Percentiles rank a stretch among this genome's conserved stretches.
Conservation (phyloP, 257 asterid genomes). For the Gardenia jasminoides region DNA sequence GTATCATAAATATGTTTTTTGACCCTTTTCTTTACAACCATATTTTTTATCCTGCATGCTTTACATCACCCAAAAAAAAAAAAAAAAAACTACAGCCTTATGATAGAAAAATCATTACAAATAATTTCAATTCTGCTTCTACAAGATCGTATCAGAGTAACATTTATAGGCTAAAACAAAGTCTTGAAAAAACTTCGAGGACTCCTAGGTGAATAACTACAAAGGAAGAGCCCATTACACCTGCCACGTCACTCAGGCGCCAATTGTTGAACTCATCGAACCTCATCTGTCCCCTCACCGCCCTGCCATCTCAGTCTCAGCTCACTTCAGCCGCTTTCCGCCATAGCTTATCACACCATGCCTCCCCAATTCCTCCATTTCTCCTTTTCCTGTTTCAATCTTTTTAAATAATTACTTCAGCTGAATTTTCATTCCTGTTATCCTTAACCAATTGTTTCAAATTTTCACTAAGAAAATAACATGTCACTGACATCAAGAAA, state of each 20-base stretch:
- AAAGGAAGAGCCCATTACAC: no score
- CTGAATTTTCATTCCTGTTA: background rate
- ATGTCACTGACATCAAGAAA: constrained; percentile 53
- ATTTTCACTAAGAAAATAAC: background rate
- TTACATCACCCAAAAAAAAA: no score
- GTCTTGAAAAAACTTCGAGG: background rate
- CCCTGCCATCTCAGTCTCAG: constrained; percentile 4
- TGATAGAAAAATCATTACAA: no score
- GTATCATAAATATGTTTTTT: no score
- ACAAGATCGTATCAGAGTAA: no score
- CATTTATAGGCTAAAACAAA: background rate
- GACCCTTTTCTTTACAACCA: no score
- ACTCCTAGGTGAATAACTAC: background rate
- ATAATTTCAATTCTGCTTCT: no score
- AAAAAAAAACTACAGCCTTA: no score
- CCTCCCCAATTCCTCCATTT: background rate
- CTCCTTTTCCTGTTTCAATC: background rate
- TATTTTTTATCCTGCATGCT: no score
- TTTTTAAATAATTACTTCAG: background rate
- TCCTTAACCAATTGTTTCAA: no score
- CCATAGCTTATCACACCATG: background rate
- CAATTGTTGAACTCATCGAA: constrained; percentile 19
- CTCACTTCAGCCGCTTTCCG: background rate
- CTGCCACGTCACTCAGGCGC: background rate
- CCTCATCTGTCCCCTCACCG: background rate